These are phyloP conservation scores for slime mould (Dictyostelium discoideum) DNA, from an alignment of 78 protist genomes.

Conservation along the genomic window DNA sequence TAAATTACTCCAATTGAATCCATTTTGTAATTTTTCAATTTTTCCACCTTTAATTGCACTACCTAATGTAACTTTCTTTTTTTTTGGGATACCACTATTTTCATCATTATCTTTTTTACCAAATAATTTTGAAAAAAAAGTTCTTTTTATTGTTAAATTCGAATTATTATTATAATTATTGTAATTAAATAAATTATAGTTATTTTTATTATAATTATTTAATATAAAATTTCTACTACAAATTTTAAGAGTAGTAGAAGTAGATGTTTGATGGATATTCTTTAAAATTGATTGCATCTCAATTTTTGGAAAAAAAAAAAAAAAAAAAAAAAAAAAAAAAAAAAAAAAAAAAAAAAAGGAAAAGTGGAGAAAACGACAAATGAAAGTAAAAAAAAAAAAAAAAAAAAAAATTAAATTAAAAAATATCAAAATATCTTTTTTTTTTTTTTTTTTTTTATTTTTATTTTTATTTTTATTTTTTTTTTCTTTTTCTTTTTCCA, in stretches of 20 bases:
- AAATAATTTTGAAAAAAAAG: background rate
- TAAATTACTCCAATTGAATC: background rate
- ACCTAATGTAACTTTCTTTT: background rate
- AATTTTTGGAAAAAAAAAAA: background rate
- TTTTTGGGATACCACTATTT: background rate
- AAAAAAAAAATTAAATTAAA: background rate
- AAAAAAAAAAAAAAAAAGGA: background rate
- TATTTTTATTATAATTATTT: background rate
- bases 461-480: background rate
- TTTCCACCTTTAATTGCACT: background rate
- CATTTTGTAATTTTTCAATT: background rate
- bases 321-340: background rate
- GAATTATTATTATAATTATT: background rate
- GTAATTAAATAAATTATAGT: background rate
- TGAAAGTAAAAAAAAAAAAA: background rate
- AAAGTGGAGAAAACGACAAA: too few relatives aligned
- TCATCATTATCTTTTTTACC: conserved; percentile 2
- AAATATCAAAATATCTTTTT: background rate
- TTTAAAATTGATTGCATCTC: background rate
- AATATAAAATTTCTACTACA: background rate
- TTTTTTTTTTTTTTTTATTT: background rate
- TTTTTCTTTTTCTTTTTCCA: too few relatives aligned
- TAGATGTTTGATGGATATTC: background rate
- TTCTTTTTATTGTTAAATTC: background rate
- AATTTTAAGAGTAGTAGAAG: background rate